Evolutionary conservation across 306 rosid genomes (phyloP).

Genomic region (Oxytropis ochrocephala): DNA sequence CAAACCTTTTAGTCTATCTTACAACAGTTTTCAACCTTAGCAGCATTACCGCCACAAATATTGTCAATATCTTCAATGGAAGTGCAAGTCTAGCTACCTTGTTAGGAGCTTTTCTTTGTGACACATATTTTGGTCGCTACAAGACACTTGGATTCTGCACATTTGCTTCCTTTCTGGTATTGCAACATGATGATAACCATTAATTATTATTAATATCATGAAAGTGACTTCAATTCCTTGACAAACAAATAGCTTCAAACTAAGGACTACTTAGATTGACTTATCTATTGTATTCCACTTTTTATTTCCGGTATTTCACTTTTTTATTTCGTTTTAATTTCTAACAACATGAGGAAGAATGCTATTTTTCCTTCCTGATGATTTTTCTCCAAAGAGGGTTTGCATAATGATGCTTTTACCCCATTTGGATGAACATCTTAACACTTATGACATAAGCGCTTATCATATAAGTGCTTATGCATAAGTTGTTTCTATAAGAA

Average conservation of each 20-base stretch:
- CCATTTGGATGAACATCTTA: no score
- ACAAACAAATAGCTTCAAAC: neutral
- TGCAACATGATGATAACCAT: neutral
- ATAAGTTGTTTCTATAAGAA: no score
- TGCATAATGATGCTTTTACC: no score
- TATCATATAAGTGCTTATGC: no score
- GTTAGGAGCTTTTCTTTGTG: conserved; percentile 70
- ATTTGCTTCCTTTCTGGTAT: conserved; percentile 68
- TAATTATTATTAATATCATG: neutral
- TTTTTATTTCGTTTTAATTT: no score
- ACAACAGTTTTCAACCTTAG: conserved; percentile 65
- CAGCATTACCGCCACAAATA: conserved; percentile 62
- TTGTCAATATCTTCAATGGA: conserved; percentile 64
- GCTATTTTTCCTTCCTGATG: no score
- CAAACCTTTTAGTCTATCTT: conserved; percentile 74
- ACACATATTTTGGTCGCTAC: conserved; percentile 80
- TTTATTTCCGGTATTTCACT: no score
- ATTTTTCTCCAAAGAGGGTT: no score
- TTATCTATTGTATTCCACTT: no score
- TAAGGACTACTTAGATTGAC: no score
- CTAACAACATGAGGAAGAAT: no score
- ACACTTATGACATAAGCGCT: no score
- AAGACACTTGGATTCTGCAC: conserved; percentile 61
- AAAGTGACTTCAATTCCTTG: neutral
- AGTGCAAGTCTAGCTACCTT: conserved; percentile 63